Conservation (phyloP, 805 yeast species). For the Ogataea populi-albae region DNA sequence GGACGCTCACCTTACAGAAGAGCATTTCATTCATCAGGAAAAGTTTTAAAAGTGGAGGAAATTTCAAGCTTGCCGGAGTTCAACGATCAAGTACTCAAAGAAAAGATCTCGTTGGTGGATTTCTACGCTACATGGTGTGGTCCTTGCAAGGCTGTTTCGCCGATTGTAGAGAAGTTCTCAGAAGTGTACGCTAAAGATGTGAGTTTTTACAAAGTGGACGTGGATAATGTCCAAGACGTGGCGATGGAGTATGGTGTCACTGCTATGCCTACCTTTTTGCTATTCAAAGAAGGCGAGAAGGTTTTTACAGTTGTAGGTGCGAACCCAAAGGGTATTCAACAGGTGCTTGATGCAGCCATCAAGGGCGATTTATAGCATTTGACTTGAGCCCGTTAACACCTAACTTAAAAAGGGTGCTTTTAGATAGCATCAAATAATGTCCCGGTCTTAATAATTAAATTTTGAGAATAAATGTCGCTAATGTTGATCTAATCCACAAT, state of each 20-base stretch:
- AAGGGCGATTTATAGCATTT: conserved; percentile 15
- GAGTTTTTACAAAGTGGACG: conserved; percentile 67
- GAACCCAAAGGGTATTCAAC: conserved; percentile 38
- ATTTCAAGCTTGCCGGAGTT: conserved; percentile 35
- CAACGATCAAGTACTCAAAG: conserved; percentile 31
- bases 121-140: conserved; percentile 77
- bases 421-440: too few relatives aligned
- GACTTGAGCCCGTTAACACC: too few relatives aligned
- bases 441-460: conserved; percentile 1
- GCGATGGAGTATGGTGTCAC: conserved; percentile 59
- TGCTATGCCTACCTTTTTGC: conserved; percentile 75
- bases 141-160: conserved; percentile 73
- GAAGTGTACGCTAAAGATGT: conserved; percentile 45
- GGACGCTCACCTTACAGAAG: too few relatives aligned
- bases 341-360: conserved; percentile 26
- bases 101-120: conserved; percentile 53
- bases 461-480: conserved; percentile 1
- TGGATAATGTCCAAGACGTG: conserved; percentile 58
- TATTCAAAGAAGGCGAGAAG: conserved; percentile 58
- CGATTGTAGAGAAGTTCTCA: conserved; percentile 45
- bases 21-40: conserved; percentile 11
- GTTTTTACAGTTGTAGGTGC: conserved; percentile 67
- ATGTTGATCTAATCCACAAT: conserved; percentile 48
- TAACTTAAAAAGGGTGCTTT: too few relatives aligned
- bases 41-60: conserved; percentile 30